phyloP scores from a whole-genome alignment of 345 rosid species.

The Aquilaria sinensis region DNA sequence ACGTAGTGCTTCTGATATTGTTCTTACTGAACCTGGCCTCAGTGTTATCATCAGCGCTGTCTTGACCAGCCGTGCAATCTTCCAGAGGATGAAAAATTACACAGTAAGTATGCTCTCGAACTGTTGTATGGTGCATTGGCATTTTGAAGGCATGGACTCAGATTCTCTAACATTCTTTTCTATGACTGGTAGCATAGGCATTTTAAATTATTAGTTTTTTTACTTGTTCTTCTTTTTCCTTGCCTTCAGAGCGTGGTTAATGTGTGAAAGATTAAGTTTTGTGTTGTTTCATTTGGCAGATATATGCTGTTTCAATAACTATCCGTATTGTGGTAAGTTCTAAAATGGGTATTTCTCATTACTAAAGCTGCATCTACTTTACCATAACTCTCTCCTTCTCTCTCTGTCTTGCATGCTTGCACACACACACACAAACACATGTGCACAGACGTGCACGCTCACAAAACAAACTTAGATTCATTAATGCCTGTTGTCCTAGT shows the following conservation, averaged over 20 bases:
- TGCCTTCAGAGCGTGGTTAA: neutral
- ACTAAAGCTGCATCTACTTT: neutral
- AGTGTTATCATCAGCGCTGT: conserved; percentile 99
- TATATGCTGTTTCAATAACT: conserved; percentile 95
- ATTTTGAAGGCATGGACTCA: too few species aligned
- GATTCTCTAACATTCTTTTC: neutral
- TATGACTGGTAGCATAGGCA: neutral
- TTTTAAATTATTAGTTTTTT: neutral
- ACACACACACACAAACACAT: too few species aligned
- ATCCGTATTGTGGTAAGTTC: conserved; percentile 96
- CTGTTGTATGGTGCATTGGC: neutral
- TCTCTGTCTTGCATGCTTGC: neutral
- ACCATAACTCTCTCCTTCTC: neutral
- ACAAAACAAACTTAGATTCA: too few species aligned
- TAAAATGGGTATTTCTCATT: neutral
- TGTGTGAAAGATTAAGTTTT: conserved; percentile 9
- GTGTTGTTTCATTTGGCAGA: conserved; percentile 42
- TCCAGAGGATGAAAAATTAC: conserved; percentile 97
- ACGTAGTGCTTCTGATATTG: conserved; percentile 96
- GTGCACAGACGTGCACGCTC: too few species aligned
- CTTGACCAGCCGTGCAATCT: conserved; percentile 93
- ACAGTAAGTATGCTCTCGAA: conserved; percentile 42
- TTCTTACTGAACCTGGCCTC: conserved; percentile 95
- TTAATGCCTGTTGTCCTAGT: neutral
- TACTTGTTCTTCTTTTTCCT: neutral